These are phyloP conservation scores for Daldinia sp. DNA, from an alignment of 2,329 filamentous ascomycete genomes.

Conservation along the genomic window DNA sequence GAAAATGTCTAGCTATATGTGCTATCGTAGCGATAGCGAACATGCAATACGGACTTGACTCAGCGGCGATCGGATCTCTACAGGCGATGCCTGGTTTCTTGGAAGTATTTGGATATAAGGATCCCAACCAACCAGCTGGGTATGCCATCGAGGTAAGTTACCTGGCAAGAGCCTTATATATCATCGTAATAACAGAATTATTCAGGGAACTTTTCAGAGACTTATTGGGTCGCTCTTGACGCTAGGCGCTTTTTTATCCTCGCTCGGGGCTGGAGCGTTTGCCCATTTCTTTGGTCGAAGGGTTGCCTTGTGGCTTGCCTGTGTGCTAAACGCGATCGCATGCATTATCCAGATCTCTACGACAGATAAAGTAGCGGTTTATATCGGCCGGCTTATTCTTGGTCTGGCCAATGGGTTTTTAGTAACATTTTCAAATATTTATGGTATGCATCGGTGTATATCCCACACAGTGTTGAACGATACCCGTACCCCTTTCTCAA, in stretches of 20 bases:
- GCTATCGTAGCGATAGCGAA: constrained; percentile 56
- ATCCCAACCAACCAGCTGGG: constrained; percentile 47
- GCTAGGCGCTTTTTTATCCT: constrained; percentile 59
- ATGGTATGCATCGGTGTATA: constrained; percentile 36
- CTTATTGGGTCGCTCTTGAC: constrained; percentile 62
- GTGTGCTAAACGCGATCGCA: constrained; percentile 54
- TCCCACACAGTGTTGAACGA: background rate
- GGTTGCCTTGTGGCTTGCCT: constrained; percentile 57
- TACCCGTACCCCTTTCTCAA: background rate
- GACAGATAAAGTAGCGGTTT: constrained; percentile 51
- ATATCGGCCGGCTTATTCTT: constrained; percentile 56
- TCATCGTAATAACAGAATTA: constrained; percentile 39
- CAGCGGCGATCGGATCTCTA: constrained; percentile 54
- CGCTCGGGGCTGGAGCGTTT: constrained; percentile 57
- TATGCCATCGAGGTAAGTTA: constrained; percentile 53
- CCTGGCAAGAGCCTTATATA: background rate
- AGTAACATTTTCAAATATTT: constrained; percentile 57
- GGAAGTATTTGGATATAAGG: constrained; percentile 58
- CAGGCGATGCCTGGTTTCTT: constrained; percentile 62
- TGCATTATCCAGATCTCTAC: constrained; percentile 55
- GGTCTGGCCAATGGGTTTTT: constrained; percentile 55
- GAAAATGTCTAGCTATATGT: constrained; percentile 57
- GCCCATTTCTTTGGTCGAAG: constrained; percentile 57
- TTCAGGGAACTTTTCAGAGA: constrained; percentile 58
- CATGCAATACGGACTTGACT: constrained; percentile 62